phyloP scores from a whole-genome alignment of 176 grass and related monocot species.

The Metroxylon sagu region DNA sequence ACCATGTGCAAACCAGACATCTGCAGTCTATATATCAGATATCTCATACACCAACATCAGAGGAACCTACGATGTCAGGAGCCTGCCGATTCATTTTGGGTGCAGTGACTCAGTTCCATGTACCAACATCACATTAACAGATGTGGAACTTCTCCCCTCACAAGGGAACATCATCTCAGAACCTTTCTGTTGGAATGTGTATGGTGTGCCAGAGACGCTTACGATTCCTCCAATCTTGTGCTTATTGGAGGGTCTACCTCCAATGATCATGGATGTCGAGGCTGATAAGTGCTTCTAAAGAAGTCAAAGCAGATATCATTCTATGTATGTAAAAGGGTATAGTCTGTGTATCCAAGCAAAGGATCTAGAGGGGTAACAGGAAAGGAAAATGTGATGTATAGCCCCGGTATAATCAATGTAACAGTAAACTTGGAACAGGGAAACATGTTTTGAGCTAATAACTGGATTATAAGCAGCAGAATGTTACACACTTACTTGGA shows the following conservation, averaged over 20 bases:
- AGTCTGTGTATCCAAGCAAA: not conserved
- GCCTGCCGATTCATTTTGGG: slow-evolving; percentile 74
- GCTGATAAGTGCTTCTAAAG: slow-evolving; percentile 47
- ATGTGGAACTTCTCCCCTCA: slow-evolving; percentile 63
- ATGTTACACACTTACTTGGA: not conserved
- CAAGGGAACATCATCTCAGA: slow-evolving; percentile 25
- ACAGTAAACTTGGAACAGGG: not conserved
- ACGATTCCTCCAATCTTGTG: slow-evolving; percentile 64
- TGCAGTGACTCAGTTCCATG: slow-evolving; percentile 91
- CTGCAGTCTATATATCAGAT: slow-evolving; percentile 53
- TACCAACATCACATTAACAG: slow-evolving; percentile 78
- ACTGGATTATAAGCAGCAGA: not conserved
- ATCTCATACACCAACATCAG: slow-evolving; percentile 58
- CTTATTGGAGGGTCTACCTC: slow-evolving; percentile 45
- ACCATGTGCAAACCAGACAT: slow-evolving; percentile 61
- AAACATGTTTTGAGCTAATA: too few species aligned
- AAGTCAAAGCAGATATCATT: not conserved
- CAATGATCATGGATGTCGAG: slow-evolving; percentile 16
- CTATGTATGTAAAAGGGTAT: not conserved
- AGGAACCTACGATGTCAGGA: slow-evolving; percentile 73
- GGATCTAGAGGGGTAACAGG: too few species aligned
- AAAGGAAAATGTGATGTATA: too few species aligned
- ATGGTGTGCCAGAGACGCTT: slow-evolving; percentile 39
- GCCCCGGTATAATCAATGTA: not conserved
- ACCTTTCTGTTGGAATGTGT: slow-evolving; percentile 88